These are phyloP conservation scores for Plectranthus barbatus DNA, from an alignment of 257 asterid species.

Conservation along the genomic window DNA sequence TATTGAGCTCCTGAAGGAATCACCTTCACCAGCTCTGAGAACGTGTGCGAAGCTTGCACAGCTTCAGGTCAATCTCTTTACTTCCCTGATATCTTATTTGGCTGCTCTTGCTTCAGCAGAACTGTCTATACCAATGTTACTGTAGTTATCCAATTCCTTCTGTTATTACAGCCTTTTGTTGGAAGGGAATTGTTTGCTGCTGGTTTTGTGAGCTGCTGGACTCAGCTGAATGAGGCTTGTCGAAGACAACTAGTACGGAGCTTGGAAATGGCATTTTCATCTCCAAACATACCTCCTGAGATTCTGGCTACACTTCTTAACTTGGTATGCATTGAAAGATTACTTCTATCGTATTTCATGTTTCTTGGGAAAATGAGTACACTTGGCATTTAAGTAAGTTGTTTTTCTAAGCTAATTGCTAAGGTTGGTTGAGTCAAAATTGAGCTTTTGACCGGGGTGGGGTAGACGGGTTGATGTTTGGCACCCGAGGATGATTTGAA, in stretches of 20 bases:
- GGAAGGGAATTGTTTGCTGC: slow-evolving; percentile 99
- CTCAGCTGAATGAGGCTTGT: slow-evolving; percentile 70
- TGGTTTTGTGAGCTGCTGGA: slow-evolving; percentile 99
- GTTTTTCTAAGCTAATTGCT: slow-evolving; percentile 7
- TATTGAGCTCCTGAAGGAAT: slow-evolving; percentile 91
- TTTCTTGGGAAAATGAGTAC: background rate
- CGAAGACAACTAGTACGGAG: slow-evolving; percentile 81
- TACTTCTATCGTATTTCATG: background rate
- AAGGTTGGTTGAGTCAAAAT: background rate
- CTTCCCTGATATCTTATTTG: slow-evolving; percentile 3
- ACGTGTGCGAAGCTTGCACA: slow-evolving; percentile 97
- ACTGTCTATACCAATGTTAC: background rate
- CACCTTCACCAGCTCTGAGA: slow-evolving; percentile 96
- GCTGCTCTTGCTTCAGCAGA: slow-evolving; percentile 7
- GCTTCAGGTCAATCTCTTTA: slow-evolving; percentile 54
- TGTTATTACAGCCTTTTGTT: slow-evolving; percentile 76
- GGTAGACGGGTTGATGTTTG: too few species aligned
- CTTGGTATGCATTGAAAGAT: slow-evolving; percentile 47
- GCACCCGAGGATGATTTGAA: too few species aligned
- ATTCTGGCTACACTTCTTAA: slow-evolving; percentile 95
- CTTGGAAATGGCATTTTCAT: slow-evolving; percentile 97
- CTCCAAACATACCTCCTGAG: slow-evolving; percentile 96
- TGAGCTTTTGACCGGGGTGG: background rate
- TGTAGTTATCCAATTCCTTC: slow-evolving; percentile 17
- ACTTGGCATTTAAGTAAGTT: background rate